These are phyloP conservation scores for Penicillium pulvis DNA, from an alignment of 495 filamentous ascomycete species.

Conservation along the genomic window DNA sequence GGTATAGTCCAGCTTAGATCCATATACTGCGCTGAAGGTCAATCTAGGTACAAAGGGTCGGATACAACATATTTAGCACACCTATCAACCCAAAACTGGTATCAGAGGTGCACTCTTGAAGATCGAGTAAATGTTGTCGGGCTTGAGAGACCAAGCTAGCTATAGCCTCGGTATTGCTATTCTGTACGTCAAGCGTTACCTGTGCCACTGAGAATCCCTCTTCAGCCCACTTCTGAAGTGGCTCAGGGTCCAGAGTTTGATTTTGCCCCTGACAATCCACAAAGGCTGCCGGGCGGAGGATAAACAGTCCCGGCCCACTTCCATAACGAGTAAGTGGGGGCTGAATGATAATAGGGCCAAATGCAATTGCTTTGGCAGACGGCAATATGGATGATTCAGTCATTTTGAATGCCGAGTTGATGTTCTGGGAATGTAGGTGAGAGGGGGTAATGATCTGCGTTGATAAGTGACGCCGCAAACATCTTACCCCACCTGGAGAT, in stretches of 20 bases:
- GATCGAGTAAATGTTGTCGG: background rate
- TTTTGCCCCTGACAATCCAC: constrained; percentile 25
- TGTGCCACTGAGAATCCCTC: constrained; percentile 40
- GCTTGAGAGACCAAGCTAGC: constrained; percentile 7
- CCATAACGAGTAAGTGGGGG: constrained; percentile 59
- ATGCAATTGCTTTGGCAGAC: constrained; percentile 11
- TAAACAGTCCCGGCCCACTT: constrained; percentile 55
- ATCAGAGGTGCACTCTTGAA: background rate
- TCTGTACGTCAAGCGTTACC: constrained; percentile 22
- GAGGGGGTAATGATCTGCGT: too few species aligned
- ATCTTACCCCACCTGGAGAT: too few species aligned
- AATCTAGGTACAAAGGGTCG: background rate
- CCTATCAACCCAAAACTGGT: background rate
- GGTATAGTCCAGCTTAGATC: background rate
- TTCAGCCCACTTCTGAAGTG: constrained; percentile 43
- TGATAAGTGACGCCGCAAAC: too few species aligned
- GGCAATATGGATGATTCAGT: background rate
- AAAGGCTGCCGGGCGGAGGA: constrained; percentile 35
- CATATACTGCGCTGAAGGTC: background rate
- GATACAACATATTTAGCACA: background rate
- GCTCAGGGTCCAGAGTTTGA: constrained; percentile 33
- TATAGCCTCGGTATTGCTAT: background rate
- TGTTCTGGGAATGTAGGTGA: background rate
- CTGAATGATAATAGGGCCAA: constrained; percentile 35
- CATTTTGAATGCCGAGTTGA: background rate